phyloP scores from a whole-genome alignment of 1,139 yeast species.

The Kluyveromyces sp. region DNA sequence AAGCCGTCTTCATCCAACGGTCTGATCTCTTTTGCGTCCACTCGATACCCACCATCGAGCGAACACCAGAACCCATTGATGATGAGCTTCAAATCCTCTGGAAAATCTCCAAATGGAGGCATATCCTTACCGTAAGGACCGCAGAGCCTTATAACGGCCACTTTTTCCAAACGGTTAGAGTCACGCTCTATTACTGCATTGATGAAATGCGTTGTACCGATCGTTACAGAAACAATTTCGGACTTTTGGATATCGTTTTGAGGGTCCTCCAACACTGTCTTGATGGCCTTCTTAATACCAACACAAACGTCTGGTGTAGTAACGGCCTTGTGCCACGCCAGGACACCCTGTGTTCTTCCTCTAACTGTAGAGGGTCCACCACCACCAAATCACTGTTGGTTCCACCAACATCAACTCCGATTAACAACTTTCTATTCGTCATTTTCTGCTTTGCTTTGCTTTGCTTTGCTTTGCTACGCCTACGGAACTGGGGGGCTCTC shows the following conservation, averaged over 20 bases:
- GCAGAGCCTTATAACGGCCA: constrained; percentile 36
- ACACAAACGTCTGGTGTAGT: constrained; percentile 39
- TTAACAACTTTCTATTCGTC: constrained; percentile 18
- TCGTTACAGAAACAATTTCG: constrained; percentile 34
- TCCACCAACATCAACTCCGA: constrained; percentile 44
- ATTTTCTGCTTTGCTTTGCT: constrained; percentile 9
- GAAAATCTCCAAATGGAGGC: constrained; percentile 38
- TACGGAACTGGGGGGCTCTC: background rate
- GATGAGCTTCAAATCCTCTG: constrained; percentile 30
- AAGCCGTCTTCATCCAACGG: constrained; percentile 31
- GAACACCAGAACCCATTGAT: constrained; percentile 31
- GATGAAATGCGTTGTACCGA: constrained; percentile 41
- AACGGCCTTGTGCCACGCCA: constrained; percentile 36
- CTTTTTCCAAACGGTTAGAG: constrained; percentile 32
- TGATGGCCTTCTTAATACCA: constrained; percentile 36
- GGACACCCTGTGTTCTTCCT: constrained; percentile 28
- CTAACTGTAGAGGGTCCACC: constrained; percentile 30
- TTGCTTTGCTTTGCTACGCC: background rate
- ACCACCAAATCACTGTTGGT: constrained; percentile 43
- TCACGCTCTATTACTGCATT: constrained; percentile 40
- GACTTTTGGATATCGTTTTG: constrained; percentile 15
- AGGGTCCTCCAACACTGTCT: constrained; percentile 24
- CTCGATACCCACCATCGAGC: constrained; percentile 35
- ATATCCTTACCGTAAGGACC: constrained; percentile 33
- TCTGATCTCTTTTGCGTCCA: constrained; percentile 34